phyloP scores from a whole-genome alignment of 2,329 filamentous ascomycete species.

The Fusarium poae region DNA sequence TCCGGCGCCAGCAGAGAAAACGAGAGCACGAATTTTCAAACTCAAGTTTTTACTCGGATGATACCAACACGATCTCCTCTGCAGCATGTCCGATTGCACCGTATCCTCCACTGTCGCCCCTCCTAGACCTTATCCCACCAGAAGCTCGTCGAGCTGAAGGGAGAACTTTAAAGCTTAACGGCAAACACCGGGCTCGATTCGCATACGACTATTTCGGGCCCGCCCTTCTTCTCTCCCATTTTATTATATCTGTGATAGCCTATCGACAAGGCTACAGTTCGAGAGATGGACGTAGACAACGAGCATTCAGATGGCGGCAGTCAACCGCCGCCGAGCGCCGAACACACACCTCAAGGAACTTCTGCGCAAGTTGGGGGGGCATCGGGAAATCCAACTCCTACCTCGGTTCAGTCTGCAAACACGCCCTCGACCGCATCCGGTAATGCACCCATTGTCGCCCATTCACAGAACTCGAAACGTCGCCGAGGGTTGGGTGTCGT shows the following conservation, averaged over 20 bases:
- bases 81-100: conserved; percentile 49
- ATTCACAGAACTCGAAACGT: conserved; percentile 61
- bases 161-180: conserved; percentile 23
- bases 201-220: conserved; percentile 13
- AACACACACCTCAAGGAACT: conserved; percentile 53
- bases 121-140: conserved; percentile 37
- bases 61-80: conserved; percentile 28
- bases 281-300: conserved; percentile 53
- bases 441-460: conserved; percentile 35
- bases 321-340: conserved; percentile 52
- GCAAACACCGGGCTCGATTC: conserved; percentile 5
- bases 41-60: conserved; percentile 29
- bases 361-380: conserved; percentile 37
- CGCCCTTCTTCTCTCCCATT: background rate
- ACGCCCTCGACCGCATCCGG: conserved; percentile 45
- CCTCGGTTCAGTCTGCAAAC: conserved; percentile 48
- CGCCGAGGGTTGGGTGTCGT: conserved; percentile 68
- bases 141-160: conserved; percentile 38
- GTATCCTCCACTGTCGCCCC: conserved; percentile 34
- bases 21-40: conserved; percentile 13
- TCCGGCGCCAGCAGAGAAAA: conserved; percentile 1
- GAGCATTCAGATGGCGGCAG: conserved; percentile 48
- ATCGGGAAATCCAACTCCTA: conserved; percentile 50
- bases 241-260: conserved; percentile 16
- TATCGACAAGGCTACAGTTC: conserved; percentile 19